Conservation (phyloP, 176 grass and related monocot species). For the Tillandsia fasciculata region DNA sequence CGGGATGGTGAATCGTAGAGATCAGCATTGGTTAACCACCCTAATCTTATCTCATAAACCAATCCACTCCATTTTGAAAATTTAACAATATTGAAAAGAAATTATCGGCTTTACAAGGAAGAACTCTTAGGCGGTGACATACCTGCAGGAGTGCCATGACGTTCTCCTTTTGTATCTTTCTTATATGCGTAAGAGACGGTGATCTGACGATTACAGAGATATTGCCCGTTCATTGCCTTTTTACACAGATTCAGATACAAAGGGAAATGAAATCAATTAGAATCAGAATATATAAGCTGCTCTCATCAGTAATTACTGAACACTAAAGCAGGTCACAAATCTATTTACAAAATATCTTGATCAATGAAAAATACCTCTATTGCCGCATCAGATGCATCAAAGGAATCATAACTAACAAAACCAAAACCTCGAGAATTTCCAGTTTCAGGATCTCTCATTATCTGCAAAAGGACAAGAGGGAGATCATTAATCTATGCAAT, state of each 20-base stretch:
- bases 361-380: conserved; percentile 52
- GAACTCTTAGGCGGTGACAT: conserved; percentile 8
- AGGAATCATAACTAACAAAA: conserved; percentile 96
- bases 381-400: conserved; percentile 95
- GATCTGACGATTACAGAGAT: conserved; percentile 84
- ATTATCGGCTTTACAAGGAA: not conserved
- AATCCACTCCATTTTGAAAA: not conserved
- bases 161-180: conserved; percentile 90
- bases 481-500: not conserved
- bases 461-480: conserved; percentile 31
- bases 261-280: conserved; percentile 2
- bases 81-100: not conserved
- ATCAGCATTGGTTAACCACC: not conserved
- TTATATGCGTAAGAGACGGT: conserved; percentile 97
- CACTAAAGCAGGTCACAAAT: not conserved
- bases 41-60: not conserved
- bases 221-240: conserved; percentile 88
- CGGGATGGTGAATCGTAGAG: not conserved
- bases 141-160: conserved; percentile 86
- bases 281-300: not conserved
- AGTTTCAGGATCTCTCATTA: conserved; percentile 95
- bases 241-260: conserved; percentile 5
- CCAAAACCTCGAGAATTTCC: conserved; percentile 95
- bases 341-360: not conserved
- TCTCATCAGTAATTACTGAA: not conserved